A percentile compares a stretch with the other conserved stretches of the same genome.
Evolutionary conservation across 805 yeast species (phyloP).

Genomic region (Zygotorulaspora florentina): DNA sequence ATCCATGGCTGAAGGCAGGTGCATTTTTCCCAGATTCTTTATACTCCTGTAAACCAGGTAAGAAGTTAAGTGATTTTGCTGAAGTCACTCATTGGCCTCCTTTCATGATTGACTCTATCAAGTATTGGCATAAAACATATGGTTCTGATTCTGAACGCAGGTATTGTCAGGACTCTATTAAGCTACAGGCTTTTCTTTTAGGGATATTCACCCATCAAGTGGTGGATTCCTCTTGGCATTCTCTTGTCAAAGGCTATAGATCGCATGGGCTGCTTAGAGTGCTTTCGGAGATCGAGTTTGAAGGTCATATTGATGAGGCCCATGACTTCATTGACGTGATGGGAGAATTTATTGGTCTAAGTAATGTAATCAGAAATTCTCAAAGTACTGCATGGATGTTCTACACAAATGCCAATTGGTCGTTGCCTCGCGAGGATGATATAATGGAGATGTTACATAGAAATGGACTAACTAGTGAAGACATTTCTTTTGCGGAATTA

Average conservation of each 20-base stretch:
- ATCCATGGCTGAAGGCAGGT: conserved; percentile 47
- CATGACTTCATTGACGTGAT: conserved; percentile 57
- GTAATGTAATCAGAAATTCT: conserved; percentile 32
- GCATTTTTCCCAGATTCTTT: conserved; percentile 68
- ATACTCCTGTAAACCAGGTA: conserved; percentile 53
- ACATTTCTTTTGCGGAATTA: conserved; percentile 35
- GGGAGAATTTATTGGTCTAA: conserved; percentile 54
- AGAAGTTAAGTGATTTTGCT: conserved; percentile 40
- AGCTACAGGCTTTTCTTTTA: conserved; percentile 50
- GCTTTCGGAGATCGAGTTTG: conserved; percentile 51
- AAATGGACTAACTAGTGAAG: conserved; percentile 36
- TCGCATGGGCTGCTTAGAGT: conserved; percentile 47
- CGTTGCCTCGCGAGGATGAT: conserved; percentile 40
- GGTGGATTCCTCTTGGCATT: conserved; percentile 67
- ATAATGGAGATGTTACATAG: conserved; percentile 38
- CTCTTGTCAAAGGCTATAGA: conserved; percentile 39
- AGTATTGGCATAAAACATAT: conserved; percentile 39
- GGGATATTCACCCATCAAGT: conserved; percentile 63
- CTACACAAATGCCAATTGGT: conserved; percentile 38
- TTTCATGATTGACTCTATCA: conserved; percentile 46
- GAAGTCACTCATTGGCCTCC: conserved; percentile 73
- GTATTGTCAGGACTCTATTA: conserved; percentile 23
- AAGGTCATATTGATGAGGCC: conserved; percentile 45
- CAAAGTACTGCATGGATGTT: conserved; percentile 13
- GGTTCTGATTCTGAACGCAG: conserved; percentile 4